phyloP scores from a whole-genome alignment of 805 yeast genomes.

The Yarrowia sp. region DNA sequence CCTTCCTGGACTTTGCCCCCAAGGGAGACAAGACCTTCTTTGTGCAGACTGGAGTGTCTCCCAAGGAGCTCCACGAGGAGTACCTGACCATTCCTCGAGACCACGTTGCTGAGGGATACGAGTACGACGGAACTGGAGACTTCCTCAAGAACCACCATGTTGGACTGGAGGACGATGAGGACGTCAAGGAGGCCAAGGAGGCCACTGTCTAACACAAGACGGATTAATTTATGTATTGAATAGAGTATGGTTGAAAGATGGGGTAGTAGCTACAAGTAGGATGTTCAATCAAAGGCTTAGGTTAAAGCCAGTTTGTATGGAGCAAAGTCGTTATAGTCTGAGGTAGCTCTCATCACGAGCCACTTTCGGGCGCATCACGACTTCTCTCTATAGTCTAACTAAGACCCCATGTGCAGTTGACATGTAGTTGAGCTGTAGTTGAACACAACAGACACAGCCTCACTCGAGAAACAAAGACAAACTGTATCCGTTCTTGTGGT shows the following conservation, averaged over 20 bases:
- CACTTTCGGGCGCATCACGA: no score
- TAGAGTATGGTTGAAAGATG: not conserved
- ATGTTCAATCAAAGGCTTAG: no score
- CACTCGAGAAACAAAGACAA: no score
- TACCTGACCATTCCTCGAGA: constrained; percentile 27
- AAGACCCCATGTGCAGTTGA: no score
- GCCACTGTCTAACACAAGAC: not conserved
- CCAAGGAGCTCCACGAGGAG: constrained; percentile 24
- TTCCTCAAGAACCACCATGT: constrained; percentile 35
- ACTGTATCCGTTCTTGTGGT: no score
- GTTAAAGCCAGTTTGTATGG: no score
- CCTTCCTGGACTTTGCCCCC: constrained; percentile 39
- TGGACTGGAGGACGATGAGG: constrained; percentile 15
- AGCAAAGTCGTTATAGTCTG: no score
- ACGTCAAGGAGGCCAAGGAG: constrained; percentile 17
- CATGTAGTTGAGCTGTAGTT: no score
- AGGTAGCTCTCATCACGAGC: no score
- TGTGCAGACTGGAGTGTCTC: constrained; percentile 8
- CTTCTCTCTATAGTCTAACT: no score
- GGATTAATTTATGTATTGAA: constrained; percentile 15
- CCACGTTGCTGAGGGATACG: constrained; percentile 22
- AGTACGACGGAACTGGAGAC: constrained; percentile 29
- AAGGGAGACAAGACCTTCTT: constrained; percentile 32
- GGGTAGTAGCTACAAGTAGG: no score
- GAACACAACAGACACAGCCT: no score